These are phyloP conservation scores for Anthracocystis walkeri DNA, from an alignment of 1,284 basidiomycete species.

Conservation along the genomic window DNA sequence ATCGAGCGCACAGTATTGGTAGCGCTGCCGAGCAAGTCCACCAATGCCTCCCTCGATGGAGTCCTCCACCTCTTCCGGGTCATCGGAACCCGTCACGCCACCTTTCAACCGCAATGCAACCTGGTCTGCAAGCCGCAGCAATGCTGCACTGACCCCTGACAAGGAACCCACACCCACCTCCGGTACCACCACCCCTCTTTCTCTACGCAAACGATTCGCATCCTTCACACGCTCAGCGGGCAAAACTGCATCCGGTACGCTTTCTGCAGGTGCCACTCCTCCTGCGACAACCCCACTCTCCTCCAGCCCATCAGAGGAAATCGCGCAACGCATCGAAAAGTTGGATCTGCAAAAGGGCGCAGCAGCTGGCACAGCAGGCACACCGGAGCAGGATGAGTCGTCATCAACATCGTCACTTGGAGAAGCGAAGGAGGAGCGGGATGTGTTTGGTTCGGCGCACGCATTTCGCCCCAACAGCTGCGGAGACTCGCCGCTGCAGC, in stretches of 20 bases:
- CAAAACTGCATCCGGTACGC: slow-evolving; percentile 14
- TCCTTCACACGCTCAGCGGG: slow-evolving; percentile 43
- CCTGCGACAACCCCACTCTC: slow-evolving; percentile 11
- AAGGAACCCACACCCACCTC: slow-evolving; percentile 10
- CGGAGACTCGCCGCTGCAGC: slow-evolving; percentile 37
- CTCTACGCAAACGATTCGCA: slow-evolving; percentile 31
- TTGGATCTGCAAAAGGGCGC: slow-evolving; percentile 25
- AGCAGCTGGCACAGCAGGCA: not conserved
- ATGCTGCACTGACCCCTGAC: slow-evolving; percentile 11
- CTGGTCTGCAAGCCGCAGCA: slow-evolving; percentile 22
- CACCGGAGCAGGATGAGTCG: not conserved
- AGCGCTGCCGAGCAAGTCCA: not conserved
- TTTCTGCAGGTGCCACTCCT: slow-evolving; percentile 16
- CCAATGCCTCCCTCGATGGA: slow-evolving; percentile 36
- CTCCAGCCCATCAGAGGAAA: slow-evolving; percentile 14
- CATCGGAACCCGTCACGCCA: slow-evolving; percentile 37
- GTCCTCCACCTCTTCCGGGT: slow-evolving; percentile 24
- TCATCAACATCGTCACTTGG: slow-evolving; percentile 14
- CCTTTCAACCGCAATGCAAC: slow-evolving; percentile 38
- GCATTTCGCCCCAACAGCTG: slow-evolving; percentile 10
- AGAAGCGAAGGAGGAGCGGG: slow-evolving; percentile 14
- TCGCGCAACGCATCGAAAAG: slow-evolving; percentile 17
- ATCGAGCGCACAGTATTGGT: not conserved
- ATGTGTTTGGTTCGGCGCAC: slow-evolving; percentile 12
- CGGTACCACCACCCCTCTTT: slow-evolving; percentile 10